Base-by-base conservation (phyloP, 257 asterid species). In the Scutellaria minor region DNA sequence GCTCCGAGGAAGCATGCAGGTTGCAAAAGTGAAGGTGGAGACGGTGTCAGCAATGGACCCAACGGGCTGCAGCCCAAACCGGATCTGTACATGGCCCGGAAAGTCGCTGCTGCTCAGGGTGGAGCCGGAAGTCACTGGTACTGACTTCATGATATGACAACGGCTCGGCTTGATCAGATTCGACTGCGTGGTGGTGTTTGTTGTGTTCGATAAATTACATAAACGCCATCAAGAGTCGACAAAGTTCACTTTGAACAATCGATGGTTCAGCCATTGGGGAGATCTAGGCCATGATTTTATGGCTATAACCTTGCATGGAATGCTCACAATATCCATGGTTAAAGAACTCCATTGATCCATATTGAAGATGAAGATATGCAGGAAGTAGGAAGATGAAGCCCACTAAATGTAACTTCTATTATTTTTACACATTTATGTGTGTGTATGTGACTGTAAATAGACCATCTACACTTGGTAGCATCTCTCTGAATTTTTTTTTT, bases 111-210 rank as follows among this genome's bases (percentile, higher is more conserved):
- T 55, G 85, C 86, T 48, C 85, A 82, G 73, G 79, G 78, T 61
- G 82, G 77, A 24, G 73, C 78, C 5, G 85, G 87, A 42, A 76
- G 75, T 81, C 81, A 65, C 61, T 85, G 89, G 89, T 82, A 84
- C 74, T 84, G 74, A 76, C 65, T 66, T 62, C 75, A 9, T 7
- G 66, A 22, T 35, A 9, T 27, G 35, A 15, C 6, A 9, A 80
- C 27, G 58, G 48, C 62, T 56, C n/a, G 31, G 51, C 37, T 6
- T 42, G 53, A 55, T 6, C 41, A 2, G 71, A 39, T 63, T 37
- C 41, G 51, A 13, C 15, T 46, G 5, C 18, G 11, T 37, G 7
- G 18, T 39, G 35, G 56, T 44, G 62, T 20, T 65, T 15, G 24
- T 6, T 57, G 14, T 2, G 11, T 64, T 44, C 22, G 72, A 46